A percentile compares a stretch with the other conserved stretches of the same genome.
These are phyloP conservation scores for Phytopythium vexans DNA, from an alignment of 352 stramenopile genomes.

Conservation along the genomic window DNA sequence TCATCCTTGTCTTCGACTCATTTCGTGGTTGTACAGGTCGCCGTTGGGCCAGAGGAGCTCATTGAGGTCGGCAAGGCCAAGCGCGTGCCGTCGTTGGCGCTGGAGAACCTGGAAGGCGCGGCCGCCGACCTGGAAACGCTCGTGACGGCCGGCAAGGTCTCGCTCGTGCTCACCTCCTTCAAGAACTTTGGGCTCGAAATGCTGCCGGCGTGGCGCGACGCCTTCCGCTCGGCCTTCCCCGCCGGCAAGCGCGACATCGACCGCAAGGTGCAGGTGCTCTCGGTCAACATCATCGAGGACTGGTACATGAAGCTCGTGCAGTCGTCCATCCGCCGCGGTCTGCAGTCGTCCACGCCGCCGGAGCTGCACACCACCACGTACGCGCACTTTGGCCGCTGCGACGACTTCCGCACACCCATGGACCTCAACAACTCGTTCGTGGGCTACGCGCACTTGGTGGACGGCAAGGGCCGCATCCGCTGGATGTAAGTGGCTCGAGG, in stretches of 20 bases:
- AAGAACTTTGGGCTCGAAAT: constrained; percentile 86
- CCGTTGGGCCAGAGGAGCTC: constrained; percentile 46
- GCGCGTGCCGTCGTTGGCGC: constrained; percentile 49
- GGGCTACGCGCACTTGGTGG: constrained; percentile 79
- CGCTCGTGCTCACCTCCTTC: constrained; percentile 79
- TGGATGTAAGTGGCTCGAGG: constrained; percentile 66
- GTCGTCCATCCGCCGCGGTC: constrained; percentile 55
- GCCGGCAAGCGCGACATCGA: constrained; percentile 15
- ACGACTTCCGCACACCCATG: constrained; percentile 77
- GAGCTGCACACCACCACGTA: constrained; percentile 52
- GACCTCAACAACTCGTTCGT: constrained; percentile 87
- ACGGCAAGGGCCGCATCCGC: constrained; percentile 75
- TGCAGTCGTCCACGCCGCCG: constrained; percentile 48
- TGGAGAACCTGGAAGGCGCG: constrained; percentile 46
- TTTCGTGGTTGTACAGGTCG: constrained; percentile 10
- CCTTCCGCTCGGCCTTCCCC: constrained; percentile 49
- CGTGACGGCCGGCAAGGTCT: constrained; percentile 46
- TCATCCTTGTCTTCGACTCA: too few relatives aligned
- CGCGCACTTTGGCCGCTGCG: constrained; percentile 71
- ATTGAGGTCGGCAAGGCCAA: constrained; percentile 56
- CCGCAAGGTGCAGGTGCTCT: constrained; percentile 46
- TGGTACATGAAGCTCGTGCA: constrained; percentile 88
- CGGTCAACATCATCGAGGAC: constrained; percentile 85
- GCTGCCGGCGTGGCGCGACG: constrained; percentile 70
- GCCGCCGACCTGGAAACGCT: constrained; percentile 51